Evolutionary conservation across 2,329 filamentous ascomycete species (phyloP).

Genomic region (Neophaeococcomyces aloes): DNA sequence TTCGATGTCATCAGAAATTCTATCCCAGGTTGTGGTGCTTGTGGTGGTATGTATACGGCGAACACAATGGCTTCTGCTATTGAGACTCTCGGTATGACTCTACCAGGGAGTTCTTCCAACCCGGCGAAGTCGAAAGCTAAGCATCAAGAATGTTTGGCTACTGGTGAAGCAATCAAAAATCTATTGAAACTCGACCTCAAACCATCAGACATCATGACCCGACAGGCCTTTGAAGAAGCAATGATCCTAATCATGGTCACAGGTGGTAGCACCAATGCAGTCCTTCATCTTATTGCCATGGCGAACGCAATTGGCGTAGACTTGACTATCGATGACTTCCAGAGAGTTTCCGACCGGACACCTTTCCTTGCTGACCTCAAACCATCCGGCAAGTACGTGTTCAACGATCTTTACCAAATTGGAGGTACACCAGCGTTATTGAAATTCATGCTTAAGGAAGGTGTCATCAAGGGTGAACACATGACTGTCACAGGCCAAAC

Average conservation of each 20-base stretch:
- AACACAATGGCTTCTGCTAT: conserved; percentile 69
- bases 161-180: conserved; percentile 64
- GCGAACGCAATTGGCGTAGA: conserved; percentile 72
- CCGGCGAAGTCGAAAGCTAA: conserved; percentile 66
- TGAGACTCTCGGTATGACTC: conserved; percentile 63
- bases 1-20: conserved; percentile 92
- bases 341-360: conserved; percentile 65
- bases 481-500: conserved; percentile 53
- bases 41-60: conserved; percentile 75
- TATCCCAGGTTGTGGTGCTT: conserved; percentile 73
- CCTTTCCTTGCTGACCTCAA: conserved; percentile 76
- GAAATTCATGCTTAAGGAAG: conserved; percentile 49
- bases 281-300: conserved; percentile 74
- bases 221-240: conserved; percentile 72
- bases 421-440: conserved; percentile 49
- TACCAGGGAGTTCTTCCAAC: conserved; percentile 72
- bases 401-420: conserved; percentile 47
- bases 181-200: conserved; percentile 66
- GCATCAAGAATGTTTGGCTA: conserved; percentile 58
- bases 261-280: conserved; percentile 75
- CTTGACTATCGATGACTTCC: conserved; percentile 78
- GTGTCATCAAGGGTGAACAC: conserved; percentile 48
- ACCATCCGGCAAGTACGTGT: conserved; percentile 58
- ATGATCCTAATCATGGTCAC: conserved; percentile 76
- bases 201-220: conserved; percentile 67